Evolutionary conservation across 305 asterid genomes (phyloP).

Genomic region (Ajuga reptans): DNA sequence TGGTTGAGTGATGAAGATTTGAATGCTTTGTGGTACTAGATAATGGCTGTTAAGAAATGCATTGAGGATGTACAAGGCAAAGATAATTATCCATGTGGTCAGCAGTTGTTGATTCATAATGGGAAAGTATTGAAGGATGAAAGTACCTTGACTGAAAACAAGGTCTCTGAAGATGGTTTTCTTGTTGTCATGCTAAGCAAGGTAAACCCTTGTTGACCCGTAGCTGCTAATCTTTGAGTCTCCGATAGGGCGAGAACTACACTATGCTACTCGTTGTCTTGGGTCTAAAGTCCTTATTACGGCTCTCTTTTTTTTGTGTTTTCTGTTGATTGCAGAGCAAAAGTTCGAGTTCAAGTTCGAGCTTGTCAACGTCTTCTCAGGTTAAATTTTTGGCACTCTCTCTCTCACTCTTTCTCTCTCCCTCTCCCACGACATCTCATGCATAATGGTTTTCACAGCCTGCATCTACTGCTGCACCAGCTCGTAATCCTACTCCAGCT

Average conservation of each 20-base stretch:
- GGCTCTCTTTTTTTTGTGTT: not conserved
- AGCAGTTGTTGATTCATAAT: conserved; percentile 78
- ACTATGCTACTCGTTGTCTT: not conserved
- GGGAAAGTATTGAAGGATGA: conserved; percentile 92
- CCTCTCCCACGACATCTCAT: not conserved
- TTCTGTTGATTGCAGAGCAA: conserved; percentile 45
- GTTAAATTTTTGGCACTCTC: conserved; percentile 24
- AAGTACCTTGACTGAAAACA: conserved; percentile 70
- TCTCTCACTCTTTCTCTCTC: not conserved
- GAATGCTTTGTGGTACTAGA: conserved; percentile 30
- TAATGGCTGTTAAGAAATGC: conserved; percentile 83
- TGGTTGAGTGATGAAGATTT: conserved; percentile 19
- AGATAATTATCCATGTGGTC: conserved; percentile 89
- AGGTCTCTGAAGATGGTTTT: conserved; percentile 86
- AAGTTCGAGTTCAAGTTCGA: conserved; percentile 40
- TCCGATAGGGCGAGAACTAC: not conserved
- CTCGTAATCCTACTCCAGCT: conserved; percentile 36
- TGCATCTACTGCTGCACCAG: conserved; percentile 37
- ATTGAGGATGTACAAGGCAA: conserved; percentile 89
- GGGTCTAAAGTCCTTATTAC: not conserved
- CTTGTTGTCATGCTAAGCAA: conserved; percentile 96
- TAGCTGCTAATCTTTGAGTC: not conserved
- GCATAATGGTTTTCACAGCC: conserved; percentile 39
- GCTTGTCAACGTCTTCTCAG: conserved; percentile 60
- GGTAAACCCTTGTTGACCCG: conserved; percentile 32